Evolutionary conservation across 768 basidiomycete species (phyloP), one percentile per base, ranked within the genome.

Genomic region (Mycena capillaripes): DNA sequence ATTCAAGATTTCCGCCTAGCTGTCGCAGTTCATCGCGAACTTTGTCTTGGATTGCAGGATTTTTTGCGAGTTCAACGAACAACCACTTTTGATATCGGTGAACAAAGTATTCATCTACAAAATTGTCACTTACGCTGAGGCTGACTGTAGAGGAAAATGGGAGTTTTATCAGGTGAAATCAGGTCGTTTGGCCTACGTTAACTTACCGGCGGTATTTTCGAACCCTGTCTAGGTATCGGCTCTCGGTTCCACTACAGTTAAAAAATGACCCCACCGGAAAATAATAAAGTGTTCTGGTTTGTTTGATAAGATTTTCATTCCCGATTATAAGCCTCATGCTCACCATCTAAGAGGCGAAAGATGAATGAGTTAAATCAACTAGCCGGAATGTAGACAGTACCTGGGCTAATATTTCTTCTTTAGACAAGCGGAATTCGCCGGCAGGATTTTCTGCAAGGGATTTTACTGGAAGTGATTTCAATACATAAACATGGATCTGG

Each of bases 21-120:
- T 73, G 59, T 5, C 29, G 68, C 7, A 84, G 79, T 67, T 84
- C 83, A 8, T 75, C 70, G 40, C 81, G 77, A 16, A 84, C 70
- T 46, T 77, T 76, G 11, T 72, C 71, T 71, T 84, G 83, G 42
- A 75, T 73, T 21, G 79, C 75, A 0, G 76, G 78, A 34, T 81
- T 73, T 56, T 77, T 72, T 12, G 76, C 79, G 0, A 84, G 78
- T 67, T 84, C 83, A 50, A 83, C 77, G 6, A 84, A 74, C 11
- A 80, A 75, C 80, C 82, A 84, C 77, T 78, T 53, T 36, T 11
- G 19, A 30, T 3, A 10, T 34, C 38, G 3, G 9, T 36, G 2
- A 30, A 27, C 6, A 23, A 16, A 23, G 14, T n/a, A 9, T 30
- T 29, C 3, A 8, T 4, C 7, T 23, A 29, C 4, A 30, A 12